Evolutionary conservation across 352 stramenopile genomes (phyloP).

Genomic region (Peronospora farinosa): DNA sequence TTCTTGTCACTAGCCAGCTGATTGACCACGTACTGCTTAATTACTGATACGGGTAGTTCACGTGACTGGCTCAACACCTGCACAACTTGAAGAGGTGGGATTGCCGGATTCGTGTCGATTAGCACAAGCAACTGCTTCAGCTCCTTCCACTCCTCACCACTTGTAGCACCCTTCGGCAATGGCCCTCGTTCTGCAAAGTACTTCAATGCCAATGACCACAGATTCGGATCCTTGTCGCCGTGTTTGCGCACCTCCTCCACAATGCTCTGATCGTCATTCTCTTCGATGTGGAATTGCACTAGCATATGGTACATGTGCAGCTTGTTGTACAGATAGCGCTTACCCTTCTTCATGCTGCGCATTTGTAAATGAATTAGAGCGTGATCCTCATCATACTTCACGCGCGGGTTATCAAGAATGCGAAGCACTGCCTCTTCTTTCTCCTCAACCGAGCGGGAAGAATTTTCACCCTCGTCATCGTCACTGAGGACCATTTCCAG

Average conservation of each 20-base stretch:
- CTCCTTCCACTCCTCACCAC: conserved; percentile 71
- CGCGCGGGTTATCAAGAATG: conserved; percentile 86
- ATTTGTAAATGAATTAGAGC: conserved; percentile 92
- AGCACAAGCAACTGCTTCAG: conserved; percentile 69
- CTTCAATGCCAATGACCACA: conserved; percentile 87
- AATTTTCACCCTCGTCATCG: conserved; percentile 34
- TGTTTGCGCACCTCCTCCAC: conserved; percentile 87
- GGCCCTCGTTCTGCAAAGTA: conserved; percentile 85
- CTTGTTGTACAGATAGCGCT: conserved; percentile 92
- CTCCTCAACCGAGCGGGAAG: conserved; percentile 37
- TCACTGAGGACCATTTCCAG: conserved; percentile 85
- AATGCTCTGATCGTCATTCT: conserved; percentile 87
- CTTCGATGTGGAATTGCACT: conserved; percentile 90
- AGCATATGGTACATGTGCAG: conserved; percentile 92
- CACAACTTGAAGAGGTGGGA: conserved; percentile 79
- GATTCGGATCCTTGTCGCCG: conserved; percentile 83
- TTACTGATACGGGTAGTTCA: conserved; percentile 71
- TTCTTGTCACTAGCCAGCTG: conserved; percentile 72
- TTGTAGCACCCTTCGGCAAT: conserved; percentile 53
- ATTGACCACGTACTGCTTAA: conserved; percentile 84
- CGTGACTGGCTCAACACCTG: conserved; percentile 80
- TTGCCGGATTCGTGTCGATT: conserved; percentile 76
- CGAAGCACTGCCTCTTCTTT: conserved; percentile 79
- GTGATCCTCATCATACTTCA: conserved; percentile 90
- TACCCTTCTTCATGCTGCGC: conserved; percentile 87